Percentiles rank a stretch among this genome's conserved stretches.
Evolutionary conservation across 352 stramenopile genomes (phyloP).

Genomic region (Phytophthora citricola): DNA sequence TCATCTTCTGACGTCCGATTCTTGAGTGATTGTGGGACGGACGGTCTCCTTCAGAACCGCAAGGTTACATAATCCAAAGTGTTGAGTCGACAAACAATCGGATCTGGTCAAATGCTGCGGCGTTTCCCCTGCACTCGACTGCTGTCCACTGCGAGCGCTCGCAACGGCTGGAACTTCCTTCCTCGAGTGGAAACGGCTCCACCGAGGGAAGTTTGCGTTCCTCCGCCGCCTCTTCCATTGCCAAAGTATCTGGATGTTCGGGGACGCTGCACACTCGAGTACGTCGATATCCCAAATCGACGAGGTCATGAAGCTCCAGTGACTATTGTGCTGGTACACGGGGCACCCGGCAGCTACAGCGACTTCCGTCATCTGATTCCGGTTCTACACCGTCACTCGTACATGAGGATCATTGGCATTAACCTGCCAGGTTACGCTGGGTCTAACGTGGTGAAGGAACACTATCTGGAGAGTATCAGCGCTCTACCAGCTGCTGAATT

Average conservation of each 20-base stretch:
- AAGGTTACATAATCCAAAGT: slow-evolving; percentile 18
- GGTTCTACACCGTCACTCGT: slow-evolving; percentile 31
- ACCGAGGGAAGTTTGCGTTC: slow-evolving; percentile 18
- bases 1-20: slow-evolving; percentile 29
- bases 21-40: slow-evolving; percentile 11
- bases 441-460: slow-evolving; percentile 33
- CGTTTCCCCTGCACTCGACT: slow-evolving; percentile 1
- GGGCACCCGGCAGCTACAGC: slow-evolving; percentile 56
- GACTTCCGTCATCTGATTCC: slow-evolving; percentile 65
- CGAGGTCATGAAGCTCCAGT: slow-evolving; percentile 9
- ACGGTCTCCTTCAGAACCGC: slow-evolving; percentile 13
- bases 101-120: slow-evolving; percentile 6
- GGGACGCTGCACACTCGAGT: slow-evolving; percentile 43
- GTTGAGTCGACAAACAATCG: slow-evolving; percentile 31
- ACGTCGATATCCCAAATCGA: slow-evolving; percentile 32
- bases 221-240: slow-evolving; percentile 36
- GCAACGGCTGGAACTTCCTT: slow-evolving; percentile 24
- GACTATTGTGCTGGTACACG: slow-evolving; percentile 65
- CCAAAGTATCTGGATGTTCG: slow-evolving; percentile 37
- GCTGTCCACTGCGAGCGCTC: slow-evolving; percentile 12
- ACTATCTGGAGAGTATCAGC: slow-evolving; percentile 44
- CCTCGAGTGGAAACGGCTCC: slow-evolving; percentile 16
- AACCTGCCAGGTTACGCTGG: slow-evolving; percentile 62
- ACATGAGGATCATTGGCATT: slow-evolving; percentile 56
- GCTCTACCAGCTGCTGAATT: slow-evolving; percentile 38